Evolutionary conservation across 75 land plant species (phyloP).

Genomic region (Selaginella tamariscina): DNA sequence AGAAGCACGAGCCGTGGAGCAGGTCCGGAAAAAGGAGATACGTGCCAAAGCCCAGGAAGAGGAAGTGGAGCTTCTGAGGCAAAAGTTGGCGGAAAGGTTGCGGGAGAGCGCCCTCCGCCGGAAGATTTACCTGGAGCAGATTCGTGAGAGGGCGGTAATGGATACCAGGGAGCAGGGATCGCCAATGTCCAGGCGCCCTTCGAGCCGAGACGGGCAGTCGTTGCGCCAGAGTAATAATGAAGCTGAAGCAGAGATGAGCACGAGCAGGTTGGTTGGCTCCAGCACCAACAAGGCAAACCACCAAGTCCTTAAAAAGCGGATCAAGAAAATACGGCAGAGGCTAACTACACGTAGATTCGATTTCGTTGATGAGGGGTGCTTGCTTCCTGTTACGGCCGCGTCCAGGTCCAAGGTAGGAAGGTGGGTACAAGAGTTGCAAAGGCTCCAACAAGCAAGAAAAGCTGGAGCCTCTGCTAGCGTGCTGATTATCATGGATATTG

Average conservation of each 20-base stretch:
- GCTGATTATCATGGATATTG: slow-evolving; percentile 57
- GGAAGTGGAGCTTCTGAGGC: slow-evolving; percentile 83
- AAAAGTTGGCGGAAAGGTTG: slow-evolving; percentile 75
- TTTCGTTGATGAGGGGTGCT: slow-evolving; percentile 56
- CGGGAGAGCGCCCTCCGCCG: slow-evolving; percentile 87
- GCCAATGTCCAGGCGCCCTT: slow-evolving; percentile 50
- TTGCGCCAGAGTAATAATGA: slow-evolving; percentile 16
- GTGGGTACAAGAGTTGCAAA: slow-evolving; percentile 87
- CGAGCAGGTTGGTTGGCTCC: background rate
- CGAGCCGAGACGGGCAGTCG: slow-evolving; percentile 44
- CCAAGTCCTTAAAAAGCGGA: slow-evolving; percentile 56
- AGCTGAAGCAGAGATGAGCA: slow-evolving; percentile 23
- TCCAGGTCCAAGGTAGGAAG: slow-evolving; percentile 73
- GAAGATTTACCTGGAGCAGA: slow-evolving; percentile 81
- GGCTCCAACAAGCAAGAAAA: slow-evolving; percentile 65
- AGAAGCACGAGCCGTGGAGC: slow-evolving; percentile 75
- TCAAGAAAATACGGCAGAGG: slow-evolving; percentile 66
- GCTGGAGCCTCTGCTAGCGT: slow-evolving; percentile 61
- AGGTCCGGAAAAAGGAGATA: slow-evolving; percentile 68
- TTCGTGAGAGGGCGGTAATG: slow-evolving; percentile 81
- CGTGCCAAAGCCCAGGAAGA: slow-evolving; percentile 90
- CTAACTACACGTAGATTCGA: slow-evolving; percentile 74
- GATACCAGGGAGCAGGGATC: slow-evolving; percentile 82
- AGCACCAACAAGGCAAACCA: slow-evolving; percentile 1
- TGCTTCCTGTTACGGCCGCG: slow-evolving; percentile 42